phyloP scores from a whole-genome alignment of 208 protist species.

The Leishmania tarentolae region DNA sequence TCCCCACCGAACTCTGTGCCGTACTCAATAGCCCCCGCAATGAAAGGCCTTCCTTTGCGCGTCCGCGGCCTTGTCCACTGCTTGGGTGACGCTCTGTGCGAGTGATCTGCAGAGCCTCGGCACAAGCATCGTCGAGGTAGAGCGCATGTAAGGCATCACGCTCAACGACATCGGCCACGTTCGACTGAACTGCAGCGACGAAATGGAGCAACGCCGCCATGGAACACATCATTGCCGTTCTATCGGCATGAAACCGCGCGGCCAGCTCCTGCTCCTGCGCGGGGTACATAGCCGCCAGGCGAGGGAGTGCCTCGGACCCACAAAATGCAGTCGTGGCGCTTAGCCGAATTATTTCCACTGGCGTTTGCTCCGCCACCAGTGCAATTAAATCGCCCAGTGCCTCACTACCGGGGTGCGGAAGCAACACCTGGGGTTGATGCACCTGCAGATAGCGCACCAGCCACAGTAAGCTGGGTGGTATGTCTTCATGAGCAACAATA shows the following conservation, averaged over 20 bases:
- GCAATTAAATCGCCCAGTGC: conserved; percentile 38
- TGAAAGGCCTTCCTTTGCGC: conserved; percentile 82
- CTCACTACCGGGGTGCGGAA: conserved; percentile 40
- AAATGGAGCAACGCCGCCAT: conserved; percentile 75
- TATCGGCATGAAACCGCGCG: conserved; percentile 48
- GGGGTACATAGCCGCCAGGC: conserved; percentile 55
- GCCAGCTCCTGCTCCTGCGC: conserved; percentile 43
- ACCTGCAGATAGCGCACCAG: conserved; percentile 50
- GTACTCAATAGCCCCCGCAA: conserved; percentile 68
- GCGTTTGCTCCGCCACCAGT: conserved; percentile 21
- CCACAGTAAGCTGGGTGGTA: conserved; percentile 57
- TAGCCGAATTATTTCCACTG: conserved; percentile 36
- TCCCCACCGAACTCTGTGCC: conserved; percentile 52
- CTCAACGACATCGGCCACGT: conserved; percentile 78
- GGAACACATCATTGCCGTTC: conserved; percentile 70
- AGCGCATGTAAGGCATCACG: conserved; percentile 50
- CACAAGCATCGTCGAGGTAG: conserved; percentile 58
- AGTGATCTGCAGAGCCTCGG: conserved; percentile 66
- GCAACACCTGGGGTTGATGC: conserved; percentile 42
- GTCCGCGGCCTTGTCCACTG: conserved; percentile 69
- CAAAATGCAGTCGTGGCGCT: conserved; percentile 42
- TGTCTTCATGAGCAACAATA: conserved; percentile 35
- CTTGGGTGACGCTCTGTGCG: conserved; percentile 80
- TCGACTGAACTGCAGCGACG: conserved; percentile 37
- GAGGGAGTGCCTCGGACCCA: conserved; percentile 41